Evolutionary conservation across 352 stramenopile genomes (phyloP), one percentile per base, ranked within the genome.

Genomic region (Phytopythium cucurbitacearum): DNA sequence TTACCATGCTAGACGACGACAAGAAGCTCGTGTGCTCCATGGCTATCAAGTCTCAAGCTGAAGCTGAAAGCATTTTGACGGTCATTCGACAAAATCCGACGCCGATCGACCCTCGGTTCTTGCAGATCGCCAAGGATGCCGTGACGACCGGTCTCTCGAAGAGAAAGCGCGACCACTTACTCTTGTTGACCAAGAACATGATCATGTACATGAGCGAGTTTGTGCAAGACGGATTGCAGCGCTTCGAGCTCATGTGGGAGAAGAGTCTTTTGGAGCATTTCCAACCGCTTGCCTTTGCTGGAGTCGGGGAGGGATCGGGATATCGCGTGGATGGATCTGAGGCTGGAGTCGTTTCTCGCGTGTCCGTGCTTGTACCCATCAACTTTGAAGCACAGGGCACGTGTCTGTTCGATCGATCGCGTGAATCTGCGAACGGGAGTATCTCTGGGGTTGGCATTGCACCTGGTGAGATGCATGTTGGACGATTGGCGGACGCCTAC

Each of bases 11-110:
- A 21, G 83, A 94, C 48, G 77, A 94, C 52, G 77, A 64, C 43
- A 88, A 91, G 60, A 87, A 88, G 44, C 75, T 91, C 7, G 73
- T 94, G 16, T 91, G 80, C 46, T 87, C 76, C 9, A 94, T 91
- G 62, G 82, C 83, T 7, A 88, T 94, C 57, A 94, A 94, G 64
- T 84, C 71, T 10, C 56, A 73, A 0, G 77, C 77, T 38, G 83
- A 94, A 50, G 80, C 83, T 3, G 83, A 94, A 42, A 86, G 59
- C 40, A 91, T 94, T 53, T 51, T 94, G 37, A 49, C 70, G 7
- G 67, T 89, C 13, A 82, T 91, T 28, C 71, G 65, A 10, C 39
- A 69, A 39, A 76, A 77, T 37, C 62, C 69, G 32, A 76, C 58
- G 21, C 39, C 53, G 2, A 48, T 94, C n/a, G 78, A 94, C 41